Conservation (phyloP, 1,139 yeast genomes). For the Lizanozyma gosingica region DNA sequence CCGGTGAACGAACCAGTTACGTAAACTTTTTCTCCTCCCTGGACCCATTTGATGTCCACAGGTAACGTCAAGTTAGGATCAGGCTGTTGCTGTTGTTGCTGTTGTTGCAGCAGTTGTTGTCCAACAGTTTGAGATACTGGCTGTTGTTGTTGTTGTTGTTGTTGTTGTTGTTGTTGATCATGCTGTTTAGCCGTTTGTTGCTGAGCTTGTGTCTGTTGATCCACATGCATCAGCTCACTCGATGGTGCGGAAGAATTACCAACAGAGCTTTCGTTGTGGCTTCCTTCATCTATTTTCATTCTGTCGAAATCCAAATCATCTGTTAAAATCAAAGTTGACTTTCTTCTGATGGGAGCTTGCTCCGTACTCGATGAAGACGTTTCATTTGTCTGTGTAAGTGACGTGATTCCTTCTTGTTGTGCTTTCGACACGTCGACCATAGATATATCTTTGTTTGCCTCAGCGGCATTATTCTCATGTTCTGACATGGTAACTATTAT, state of each 20-base stretch:
- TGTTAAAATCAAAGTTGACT: constrained; percentile 32
- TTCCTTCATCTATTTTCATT: constrained; percentile 20
- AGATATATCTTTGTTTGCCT: constrained; percentile 21
- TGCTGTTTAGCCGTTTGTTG: constrained; percentile 7
- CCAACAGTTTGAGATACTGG: constrained; percentile 4
- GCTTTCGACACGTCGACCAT: constrained; percentile 36
- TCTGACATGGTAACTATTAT: no score
- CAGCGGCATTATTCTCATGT: neutral
- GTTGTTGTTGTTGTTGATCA: constrained; percentile 9
- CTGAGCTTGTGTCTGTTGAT: constrained; percentile 11
- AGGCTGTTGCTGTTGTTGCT: constrained; percentile 4
- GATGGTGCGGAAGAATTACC: neutral
- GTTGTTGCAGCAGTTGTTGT: constrained; percentile 5
- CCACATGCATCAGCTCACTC: constrained; percentile 4
- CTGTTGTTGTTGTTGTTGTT: constrained; percentile 9
- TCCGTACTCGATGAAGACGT: constrained; percentile 1
- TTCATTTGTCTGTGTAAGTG: constrained; percentile 1
- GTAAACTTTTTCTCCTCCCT: constrained; percentile 82
- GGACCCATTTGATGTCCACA: constrained; percentile 84
- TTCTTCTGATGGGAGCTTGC: constrained; percentile 24
- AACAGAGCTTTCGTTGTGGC: neutral
- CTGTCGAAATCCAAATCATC: constrained; percentile 34
- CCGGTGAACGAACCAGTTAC: constrained; percentile 44
- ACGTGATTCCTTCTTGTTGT: constrained; percentile 9
- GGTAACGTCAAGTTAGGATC: constrained; percentile 44